Evolutionary conservation across 345 rosid species (phyloP), one percentile per base, ranked within the genome.

Genomic region (Lepidium africanum): DNA sequence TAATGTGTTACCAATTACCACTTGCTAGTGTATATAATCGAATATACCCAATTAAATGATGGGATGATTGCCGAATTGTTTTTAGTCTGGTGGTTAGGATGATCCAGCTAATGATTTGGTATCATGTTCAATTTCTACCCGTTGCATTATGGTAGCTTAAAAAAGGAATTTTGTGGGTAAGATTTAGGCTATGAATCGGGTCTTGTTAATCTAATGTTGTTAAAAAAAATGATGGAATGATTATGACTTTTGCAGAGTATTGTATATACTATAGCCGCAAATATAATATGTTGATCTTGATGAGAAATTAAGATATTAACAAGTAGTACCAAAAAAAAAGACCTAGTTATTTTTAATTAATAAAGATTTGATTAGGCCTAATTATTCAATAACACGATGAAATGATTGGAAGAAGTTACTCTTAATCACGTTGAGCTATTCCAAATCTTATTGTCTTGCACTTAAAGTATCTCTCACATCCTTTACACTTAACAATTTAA

Each of bases 381-480:
- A 67, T 74, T 45, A 67, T 74, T 74, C 64, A 53, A 67, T 60
- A 74, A 36, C 63, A 73, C 73, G 56, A 74, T 60, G 69, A 74
- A 74, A 74, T 74, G 74, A 74, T 68, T 68, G 70, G 74, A 45
- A 40, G 78, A 68, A 30, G 70, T 68, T 75, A 73, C 78, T 68
- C 78, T 68, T 62, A 69, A 61, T 75, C 78, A 75, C 78, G 78
- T 75, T 75, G 59, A 15, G 47, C 67, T 68, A 68, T 47, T 69
- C 65, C 59, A 40, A 75, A 61, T 59, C 60, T 60, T 62, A 68
- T 75, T 75, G 70, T 68, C 74, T 53, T 69, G 58, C 52, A 68
- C 74, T 61, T 69, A 40, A 61, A 68, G 78, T 75, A 74, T 70
- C 78, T 74, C 69, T 68, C 78, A 75, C 78, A 75, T 75, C 74